Evolutionary conservation across 768 basidiomycete species (phyloP).

Genomic region (Leucocoprinus sp.): DNA sequence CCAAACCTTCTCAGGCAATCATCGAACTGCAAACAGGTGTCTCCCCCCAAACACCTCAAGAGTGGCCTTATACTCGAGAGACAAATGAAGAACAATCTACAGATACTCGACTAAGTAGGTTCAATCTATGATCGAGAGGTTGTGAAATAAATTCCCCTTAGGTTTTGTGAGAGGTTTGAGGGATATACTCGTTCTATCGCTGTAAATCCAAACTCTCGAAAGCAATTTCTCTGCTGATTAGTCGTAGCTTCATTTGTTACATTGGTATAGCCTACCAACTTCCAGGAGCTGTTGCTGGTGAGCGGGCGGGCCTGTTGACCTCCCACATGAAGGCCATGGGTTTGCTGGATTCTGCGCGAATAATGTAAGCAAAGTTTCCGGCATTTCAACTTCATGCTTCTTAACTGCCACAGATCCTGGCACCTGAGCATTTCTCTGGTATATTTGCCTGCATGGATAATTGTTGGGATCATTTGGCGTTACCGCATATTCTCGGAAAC

Average conservation of each 20-base stretch:
- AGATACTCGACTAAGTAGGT: slow-evolving; percentile 47
- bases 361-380: slow-evolving; percentile 32
- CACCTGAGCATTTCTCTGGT: slow-evolving; percentile 55
- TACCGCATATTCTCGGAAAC: slow-evolving; percentile 57
- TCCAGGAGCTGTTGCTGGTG: slow-evolving; percentile 59
- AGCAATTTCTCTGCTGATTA: background rate
- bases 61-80: slow-evolving; percentile 67
- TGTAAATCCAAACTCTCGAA: slow-evolving; percentile 32
- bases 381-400: background rate
- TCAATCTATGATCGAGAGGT: background rate
- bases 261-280: slow-evolving; percentile 73
- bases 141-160: slow-evolving; percentile 18
- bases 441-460: slow-evolving; percentile 74
- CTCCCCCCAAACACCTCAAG: slow-evolving; percentile 45
- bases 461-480: slow-evolving; percentile 58
- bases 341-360: slow-evolving; percentile 58
- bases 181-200: slow-evolving; percentile 54
- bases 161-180: slow-evolving; percentile 59
- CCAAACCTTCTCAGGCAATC: slow-evolving; percentile 44
- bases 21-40: slow-evolving; percentile 59
- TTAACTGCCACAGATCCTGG: slow-evolving; percentile 47
- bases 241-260: slow-evolving; percentile 54
- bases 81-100: slow-evolving; percentile 58
- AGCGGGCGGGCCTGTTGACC: slow-evolving; percentile 58
- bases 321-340: slow-evolving; percentile 79